These are phyloP conservation scores for Beta vulgaris DNA, from an alignment of 148 eudicot species.

Conservation along the genomic window DNA sequence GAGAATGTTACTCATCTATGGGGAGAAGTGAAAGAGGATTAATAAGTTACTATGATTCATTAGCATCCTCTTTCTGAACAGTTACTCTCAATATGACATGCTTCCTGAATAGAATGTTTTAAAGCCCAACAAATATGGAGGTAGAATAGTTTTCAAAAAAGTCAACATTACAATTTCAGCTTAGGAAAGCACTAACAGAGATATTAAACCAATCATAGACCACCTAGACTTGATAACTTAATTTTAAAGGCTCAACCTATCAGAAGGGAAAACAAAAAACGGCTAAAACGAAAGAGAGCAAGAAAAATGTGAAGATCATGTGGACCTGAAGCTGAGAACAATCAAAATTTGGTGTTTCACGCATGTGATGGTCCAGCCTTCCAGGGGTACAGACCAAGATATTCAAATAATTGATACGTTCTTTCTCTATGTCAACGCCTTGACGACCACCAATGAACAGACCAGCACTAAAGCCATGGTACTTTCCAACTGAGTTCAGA, in stretches of 20 bases:
- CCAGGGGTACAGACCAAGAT: constrained; percentile 94
- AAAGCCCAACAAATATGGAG: not conserved
- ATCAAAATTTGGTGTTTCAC: constrained; percentile 88
- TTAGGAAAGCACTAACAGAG: not conserved
- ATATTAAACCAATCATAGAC: not conserved
- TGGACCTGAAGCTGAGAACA: constrained; percentile 95
- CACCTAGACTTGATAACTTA: not conserved
- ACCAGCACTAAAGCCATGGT: constrained; percentile 88
- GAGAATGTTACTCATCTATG: too few relatives aligned
- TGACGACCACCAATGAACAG: constrained; percentile 94
- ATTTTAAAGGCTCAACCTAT: not conserved
- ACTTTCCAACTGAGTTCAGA: constrained; percentile 68
- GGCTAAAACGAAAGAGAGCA: not conserved
- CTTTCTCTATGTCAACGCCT: constrained; percentile 76
- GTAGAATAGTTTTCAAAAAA: too few relatives aligned
- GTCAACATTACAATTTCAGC: too few relatives aligned
- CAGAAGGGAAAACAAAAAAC: not conserved
- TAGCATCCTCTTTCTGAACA: too few relatives aligned
- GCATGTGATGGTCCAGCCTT: constrained; percentile 96
- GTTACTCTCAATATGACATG: too few relatives aligned
- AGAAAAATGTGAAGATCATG: not conserved
- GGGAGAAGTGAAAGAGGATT: too few relatives aligned
- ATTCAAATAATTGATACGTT: constrained; percentile 74
- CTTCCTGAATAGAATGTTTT: not conserved
- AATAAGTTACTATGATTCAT: too few relatives aligned